Evolutionary conservation across 1,139 yeast genomes (phyloP).

Genomic region (Eremothecium coryli): DNA sequence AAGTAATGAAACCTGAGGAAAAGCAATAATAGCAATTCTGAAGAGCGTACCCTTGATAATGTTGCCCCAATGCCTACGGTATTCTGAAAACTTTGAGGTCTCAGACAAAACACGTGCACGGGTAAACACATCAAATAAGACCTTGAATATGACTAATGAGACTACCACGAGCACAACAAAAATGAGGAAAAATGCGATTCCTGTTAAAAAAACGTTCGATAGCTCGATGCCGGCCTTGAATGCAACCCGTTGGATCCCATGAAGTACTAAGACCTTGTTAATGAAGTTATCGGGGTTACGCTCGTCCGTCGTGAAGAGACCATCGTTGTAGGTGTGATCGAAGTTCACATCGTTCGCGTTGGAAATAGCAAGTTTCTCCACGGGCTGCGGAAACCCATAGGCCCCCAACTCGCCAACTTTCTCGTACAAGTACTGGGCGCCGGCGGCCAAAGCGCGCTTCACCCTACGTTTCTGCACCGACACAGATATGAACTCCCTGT

Average conservation of each 20-base stretch:
- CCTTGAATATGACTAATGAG: conserved; percentile 59
- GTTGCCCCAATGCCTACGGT: conserved; percentile 69
- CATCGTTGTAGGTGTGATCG: conserved; percentile 41
- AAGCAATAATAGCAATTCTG: conserved; percentile 69
- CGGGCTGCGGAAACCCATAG: not conserved
- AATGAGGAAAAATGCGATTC: conserved; percentile 72
- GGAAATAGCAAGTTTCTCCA: conserved; percentile 17
- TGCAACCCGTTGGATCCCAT: conserved; percentile 91
- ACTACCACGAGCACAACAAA: conserved; percentile 66
- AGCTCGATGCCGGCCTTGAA: conserved; percentile 77
- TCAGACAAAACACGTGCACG: conserved; percentile 49
- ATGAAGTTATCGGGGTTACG: conserved; percentile 38
- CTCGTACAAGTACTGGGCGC: conserved; percentile 8
- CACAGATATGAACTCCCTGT: conserved; percentile 49
- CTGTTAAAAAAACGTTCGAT: conserved; percentile 78
- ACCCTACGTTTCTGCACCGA: conserved; percentile 61
- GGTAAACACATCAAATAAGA: conserved; percentile 59
- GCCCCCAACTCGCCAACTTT: conserved; percentile 8
- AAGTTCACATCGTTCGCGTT: conserved; percentile 35
- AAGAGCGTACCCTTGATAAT: conserved; percentile 83
- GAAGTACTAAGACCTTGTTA: conserved; percentile 63
- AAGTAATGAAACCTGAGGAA: conserved; percentile 75
- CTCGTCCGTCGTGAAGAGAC: conserved; percentile 66
- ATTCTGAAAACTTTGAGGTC: conserved; percentile 58
- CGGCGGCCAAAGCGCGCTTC: conserved; percentile 19